Evolutionary conservation across 176 grass and related monocot genomes (phyloP), one percentile per base, ranked within the genome.

Genomic region (Musa schizocarpa): DNA sequence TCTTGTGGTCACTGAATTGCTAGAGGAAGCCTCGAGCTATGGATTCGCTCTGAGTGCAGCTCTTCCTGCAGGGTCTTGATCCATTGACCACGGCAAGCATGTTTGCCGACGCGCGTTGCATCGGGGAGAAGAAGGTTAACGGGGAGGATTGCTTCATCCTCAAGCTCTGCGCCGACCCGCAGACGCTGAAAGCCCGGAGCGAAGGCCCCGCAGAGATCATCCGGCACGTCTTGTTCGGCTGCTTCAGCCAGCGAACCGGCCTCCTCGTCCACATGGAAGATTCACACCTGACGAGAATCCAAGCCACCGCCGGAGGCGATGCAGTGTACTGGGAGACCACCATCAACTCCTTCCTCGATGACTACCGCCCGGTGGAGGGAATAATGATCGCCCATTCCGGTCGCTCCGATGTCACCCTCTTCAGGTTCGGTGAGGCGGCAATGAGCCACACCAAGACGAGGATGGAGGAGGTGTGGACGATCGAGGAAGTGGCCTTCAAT

Each of bases 291-390:
- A 71, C 69, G 9, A 52, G 69, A 20, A 71, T 71, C 69, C 69
- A 71, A 71, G 29, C 69, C 1, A 71, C 25, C 20, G n/a, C 48
- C 8, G 69, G 69, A 17, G 34, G 69, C 19, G 69, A 71, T 11
- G 69, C 69, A n/a, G 48, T 71, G 34, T 71, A 53, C 69, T 71
- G 69, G 69, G 69, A 71, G 69, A 71, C 69, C 48, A 71, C 69
- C 69, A 52, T 71, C 27, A 71, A 29, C 48, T 71, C 69, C 69
- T 71, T 8, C 69, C 69, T 71, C 34, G 48, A 53, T 2, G 69
- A 71, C 50, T 52, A 71, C 34, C 49, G 13, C 48, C 48, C 21
- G 34, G 69, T 71, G 2, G 69, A 71, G 51, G 69, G 69, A 2
- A 10, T 52, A 11, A 50, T 71, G 69, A 22, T 71, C 17, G 69